These are phyloP conservation scores for Daedaleopsis nitida DNA, from an alignment of 768 basidiomycete genomes.

Conservation along the genomic window DNA sequence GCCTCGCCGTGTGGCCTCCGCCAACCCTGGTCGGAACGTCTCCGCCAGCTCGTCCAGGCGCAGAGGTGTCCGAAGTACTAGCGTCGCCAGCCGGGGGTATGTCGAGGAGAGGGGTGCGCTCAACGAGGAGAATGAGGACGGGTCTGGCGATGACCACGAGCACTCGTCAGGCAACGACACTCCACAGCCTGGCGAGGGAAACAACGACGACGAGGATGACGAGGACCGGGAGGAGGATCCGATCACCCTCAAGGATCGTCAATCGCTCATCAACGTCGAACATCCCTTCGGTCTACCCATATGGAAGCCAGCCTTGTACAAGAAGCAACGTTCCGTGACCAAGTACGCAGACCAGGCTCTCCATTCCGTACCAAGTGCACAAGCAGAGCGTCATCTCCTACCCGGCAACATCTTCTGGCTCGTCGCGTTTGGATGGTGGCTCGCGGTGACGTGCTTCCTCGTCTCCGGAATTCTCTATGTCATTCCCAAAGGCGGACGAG, in stretches of 20 bases:
- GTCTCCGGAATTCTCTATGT: slow-evolving; percentile 69
- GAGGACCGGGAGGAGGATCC: slow-evolving; percentile 70
- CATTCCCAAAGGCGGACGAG: slow-evolving; percentile 79
- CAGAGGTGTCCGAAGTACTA: slow-evolving; percentile 56
- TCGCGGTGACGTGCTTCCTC: slow-evolving; percentile 69
- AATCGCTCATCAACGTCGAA: slow-evolving; percentile 98
- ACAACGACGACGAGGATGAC: slow-evolving; percentile 38
- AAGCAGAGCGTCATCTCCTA: slow-evolving; percentile 89
- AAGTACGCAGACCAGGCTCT: slow-evolving; percentile 94
- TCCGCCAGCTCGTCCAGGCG: slow-evolving; percentile 54
- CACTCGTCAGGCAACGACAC: slow-evolving; percentile 37
- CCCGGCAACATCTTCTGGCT: slow-evolving; percentile 96
- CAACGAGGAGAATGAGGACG: slow-evolving; percentile 57
- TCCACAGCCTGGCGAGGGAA: slow-evolving; percentile 31
- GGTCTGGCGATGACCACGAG: slow-evolving; percentile 29
- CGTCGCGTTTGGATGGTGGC: slow-evolving; percentile 91
- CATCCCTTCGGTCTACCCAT: slow-evolving; percentile 99
- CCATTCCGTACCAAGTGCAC: slow-evolving; percentile 89
- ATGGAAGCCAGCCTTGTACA: slow-evolving; percentile 99
- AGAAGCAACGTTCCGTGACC: slow-evolving; percentile 95
- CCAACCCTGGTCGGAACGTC: slow-evolving; percentile 48
- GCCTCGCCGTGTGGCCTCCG: slow-evolving; percentile 42
- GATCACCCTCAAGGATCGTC: slow-evolving; percentile 91
- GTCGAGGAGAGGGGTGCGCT: slow-evolving; percentile 48
- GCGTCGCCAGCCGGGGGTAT: slow-evolving; percentile 55